These are phyloP conservation scores for Lentinus brumalis DNA, from an alignment of 768 basidiomycete species.

Conservation along the genomic window DNA sequence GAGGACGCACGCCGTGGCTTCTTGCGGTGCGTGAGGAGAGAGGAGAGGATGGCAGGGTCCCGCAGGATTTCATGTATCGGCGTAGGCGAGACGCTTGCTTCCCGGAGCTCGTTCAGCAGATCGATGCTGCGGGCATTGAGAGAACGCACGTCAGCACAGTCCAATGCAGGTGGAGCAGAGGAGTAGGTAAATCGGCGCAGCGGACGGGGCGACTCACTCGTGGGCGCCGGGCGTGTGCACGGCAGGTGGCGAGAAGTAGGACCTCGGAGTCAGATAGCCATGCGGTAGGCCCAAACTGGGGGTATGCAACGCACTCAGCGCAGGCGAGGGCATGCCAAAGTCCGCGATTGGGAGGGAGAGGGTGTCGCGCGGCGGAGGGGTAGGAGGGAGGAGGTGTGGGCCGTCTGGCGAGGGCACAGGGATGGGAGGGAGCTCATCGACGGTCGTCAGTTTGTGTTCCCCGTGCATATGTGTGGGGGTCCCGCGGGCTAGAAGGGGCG, in stretches of 20 bases:
- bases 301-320: constrained; percentile 2
- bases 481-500: constrained; percentile 8
- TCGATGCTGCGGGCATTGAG: constrained; percentile 11
- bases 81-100: constrained; percentile 47
- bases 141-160: not conserved
- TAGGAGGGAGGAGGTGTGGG: constrained; percentile 19
- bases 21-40: constrained; percentile 37
- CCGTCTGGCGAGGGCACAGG: constrained; percentile 16
- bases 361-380: constrained; percentile 17
- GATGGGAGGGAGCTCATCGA: constrained; percentile 16
- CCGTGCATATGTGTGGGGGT: constrained; percentile 9
- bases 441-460: not conserved
- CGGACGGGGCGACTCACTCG: constrained; percentile 12
- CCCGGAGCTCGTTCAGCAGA: constrained; percentile 33
- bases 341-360: constrained; percentile 5
- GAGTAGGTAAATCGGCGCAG: not conserved
- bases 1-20: constrained; percentile 38
- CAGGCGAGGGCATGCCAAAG: constrained; percentile 1
- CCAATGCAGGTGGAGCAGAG: not conserved
- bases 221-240: constrained; percentile 17
- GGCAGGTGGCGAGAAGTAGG: constrained; percentile 20
- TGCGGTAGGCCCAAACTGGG: constrained; percentile 3
- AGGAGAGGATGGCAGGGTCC: constrained; percentile 43
- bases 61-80: constrained; percentile 47
- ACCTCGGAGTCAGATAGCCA: constrained; percentile 17